Percentiles rank a stretch among this genome's conserved stretches.
These are phyloP conservation scores for Populus deltoides DNA, from an alignment of 345 rosid species.

Conservation along the genomic window DNA sequence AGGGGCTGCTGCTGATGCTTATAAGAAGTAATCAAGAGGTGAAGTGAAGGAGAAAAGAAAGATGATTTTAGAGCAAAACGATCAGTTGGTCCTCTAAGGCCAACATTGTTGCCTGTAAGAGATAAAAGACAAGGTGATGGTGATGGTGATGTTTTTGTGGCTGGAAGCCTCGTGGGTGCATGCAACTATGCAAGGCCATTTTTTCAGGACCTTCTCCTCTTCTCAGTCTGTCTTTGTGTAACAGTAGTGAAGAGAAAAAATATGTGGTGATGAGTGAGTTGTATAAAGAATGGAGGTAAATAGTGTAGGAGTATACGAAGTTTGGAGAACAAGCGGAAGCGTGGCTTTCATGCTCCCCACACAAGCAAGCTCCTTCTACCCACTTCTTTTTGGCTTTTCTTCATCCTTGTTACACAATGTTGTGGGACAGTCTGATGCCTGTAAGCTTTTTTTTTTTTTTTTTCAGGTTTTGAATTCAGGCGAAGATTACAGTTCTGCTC, in stretches of 20 bases:
- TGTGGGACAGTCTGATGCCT: not conserved
- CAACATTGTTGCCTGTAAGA: slow-evolving; percentile 30
- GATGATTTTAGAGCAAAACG: slow-evolving; percentile 51
- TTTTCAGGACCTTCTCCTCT: not conserved
- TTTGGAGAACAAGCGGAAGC: slow-evolving; percentile 28
- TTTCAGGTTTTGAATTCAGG: not conserved
- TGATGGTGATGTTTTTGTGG: slow-evolving; percentile 12
- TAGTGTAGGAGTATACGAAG: not conserved
- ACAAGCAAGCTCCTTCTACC: slow-evolving; percentile 3
- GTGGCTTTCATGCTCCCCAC: slow-evolving; percentile 43
- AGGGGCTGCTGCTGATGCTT: slow-evolving; percentile 10
- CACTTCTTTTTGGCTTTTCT: not conserved
- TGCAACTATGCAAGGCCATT: slow-evolving; percentile 38
- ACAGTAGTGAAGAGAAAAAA: not conserved
- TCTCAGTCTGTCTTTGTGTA: not conserved
- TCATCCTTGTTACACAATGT: not conserved
- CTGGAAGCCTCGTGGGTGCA: slow-evolving; percentile 23
- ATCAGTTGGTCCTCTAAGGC: slow-evolving; percentile 34
- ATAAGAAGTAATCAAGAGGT: slow-evolving; percentile 37
- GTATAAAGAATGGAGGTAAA: not conserved
- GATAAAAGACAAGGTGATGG: slow-evolving; percentile 32
- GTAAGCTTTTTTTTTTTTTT: not conserved
- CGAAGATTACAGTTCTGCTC: too few species aligned
- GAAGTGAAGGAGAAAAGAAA: slow-evolving; percentile 53
- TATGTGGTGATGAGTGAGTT: slow-evolving; percentile 32